Evolutionary conservation across 2,329 filamentous ascomycete species (phyloP).

Genomic region (Colletotrichum lentis): DNA sequence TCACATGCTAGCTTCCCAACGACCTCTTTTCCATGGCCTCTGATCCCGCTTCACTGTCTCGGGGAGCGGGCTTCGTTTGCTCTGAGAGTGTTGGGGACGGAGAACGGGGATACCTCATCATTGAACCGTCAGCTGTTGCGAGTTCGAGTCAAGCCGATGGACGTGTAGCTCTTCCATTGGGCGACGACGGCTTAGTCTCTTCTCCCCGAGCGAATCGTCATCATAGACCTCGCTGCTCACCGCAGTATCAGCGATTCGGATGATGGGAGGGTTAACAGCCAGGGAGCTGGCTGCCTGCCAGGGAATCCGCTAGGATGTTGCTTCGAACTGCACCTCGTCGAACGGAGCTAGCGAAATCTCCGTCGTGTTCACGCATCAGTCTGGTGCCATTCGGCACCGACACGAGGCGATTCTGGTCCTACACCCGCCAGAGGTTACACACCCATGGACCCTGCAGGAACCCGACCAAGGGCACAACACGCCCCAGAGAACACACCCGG

Average conservation of each 20-base stretch:
- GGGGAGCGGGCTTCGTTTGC: background rate
- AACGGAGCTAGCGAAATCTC: background rate
- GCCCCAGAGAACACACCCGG: background rate
- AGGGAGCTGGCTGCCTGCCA: constrained; percentile 1
- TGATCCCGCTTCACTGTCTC: background rate
- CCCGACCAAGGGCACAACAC: background rate
- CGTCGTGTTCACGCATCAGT: background rate
- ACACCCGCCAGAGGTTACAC: background rate
- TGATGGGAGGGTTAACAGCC: background rate
- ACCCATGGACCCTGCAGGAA: constrained; percentile 17
- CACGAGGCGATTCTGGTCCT: background rate
- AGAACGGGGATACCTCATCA: background rate
- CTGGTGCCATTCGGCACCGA: background rate
- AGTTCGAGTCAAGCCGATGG: background rate
- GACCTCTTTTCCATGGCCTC: too few species aligned
- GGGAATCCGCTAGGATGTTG: background rate
- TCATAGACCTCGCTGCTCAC: background rate
- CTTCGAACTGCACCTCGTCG: background rate
- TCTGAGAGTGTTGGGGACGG: background rate
- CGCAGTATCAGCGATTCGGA: background rate
- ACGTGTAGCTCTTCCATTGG: constrained; percentile 31
- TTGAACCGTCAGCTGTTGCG: constrained; percentile 1
- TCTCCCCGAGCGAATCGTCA: background rate
- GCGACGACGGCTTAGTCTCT: background rate
- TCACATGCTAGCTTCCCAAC: background rate